phyloP scores from a whole-genome alignment of 768 basidiomycete species.

The Hysterangium stoloniferum region DNA sequence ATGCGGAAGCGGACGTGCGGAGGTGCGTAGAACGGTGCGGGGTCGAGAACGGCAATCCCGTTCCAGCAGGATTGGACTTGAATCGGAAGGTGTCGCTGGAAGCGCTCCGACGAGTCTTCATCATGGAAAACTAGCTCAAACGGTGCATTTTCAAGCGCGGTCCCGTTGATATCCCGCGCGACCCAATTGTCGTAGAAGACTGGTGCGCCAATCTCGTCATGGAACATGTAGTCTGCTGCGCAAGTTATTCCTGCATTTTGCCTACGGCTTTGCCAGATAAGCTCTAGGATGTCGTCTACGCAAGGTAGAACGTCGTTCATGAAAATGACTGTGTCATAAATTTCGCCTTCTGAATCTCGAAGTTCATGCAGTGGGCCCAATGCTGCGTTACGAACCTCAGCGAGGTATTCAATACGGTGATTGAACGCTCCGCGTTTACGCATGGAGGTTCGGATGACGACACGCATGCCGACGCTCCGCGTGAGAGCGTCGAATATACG shows the following conservation, averaged over 20 bases:
- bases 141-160: slow-evolving; percentile 94
- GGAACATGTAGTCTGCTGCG: slow-evolving; percentile 98
- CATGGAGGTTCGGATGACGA: slow-evolving; percentile 88
- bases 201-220: slow-evolving; percentile 85
- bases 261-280: slow-evolving; percentile 88
- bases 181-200: slow-evolving; percentile 99
- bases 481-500: slow-evolving; percentile 93
- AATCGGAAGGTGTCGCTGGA: slow-evolving; percentile 86
- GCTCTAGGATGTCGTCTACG: slow-evolving; percentile 93
- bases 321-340: slow-evolving; percentile 95
- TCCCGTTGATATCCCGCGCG: slow-evolving; percentile 96
- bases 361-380: slow-evolving; percentile 94
- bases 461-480: slow-evolving; percentile 80
- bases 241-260: slow-evolving; percentile 99
- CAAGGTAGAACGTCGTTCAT: slow-evolving; percentile 99
- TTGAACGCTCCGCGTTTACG: slow-evolving; percentile 94
- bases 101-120: slow-evolving; percentile 61
- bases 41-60: slow-evolving; percentile 91
- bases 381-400: slow-evolving; percentile 98
- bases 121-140: slow-evolving; percentile 95
- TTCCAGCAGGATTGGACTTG: slow-evolving; percentile 99
- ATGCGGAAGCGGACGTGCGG: slow-evolving; percentile 93
- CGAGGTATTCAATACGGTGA: slow-evolving; percentile 99
- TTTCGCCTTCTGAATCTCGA: slow-evolving; percentile 84
- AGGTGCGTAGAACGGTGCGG: slow-evolving; percentile 88